Percentiles rank a stretch among this genome's conserved stretches.
Conservation (phyloP, 805 yeast genomes). For the Dipodascopsis tothii region DNA sequence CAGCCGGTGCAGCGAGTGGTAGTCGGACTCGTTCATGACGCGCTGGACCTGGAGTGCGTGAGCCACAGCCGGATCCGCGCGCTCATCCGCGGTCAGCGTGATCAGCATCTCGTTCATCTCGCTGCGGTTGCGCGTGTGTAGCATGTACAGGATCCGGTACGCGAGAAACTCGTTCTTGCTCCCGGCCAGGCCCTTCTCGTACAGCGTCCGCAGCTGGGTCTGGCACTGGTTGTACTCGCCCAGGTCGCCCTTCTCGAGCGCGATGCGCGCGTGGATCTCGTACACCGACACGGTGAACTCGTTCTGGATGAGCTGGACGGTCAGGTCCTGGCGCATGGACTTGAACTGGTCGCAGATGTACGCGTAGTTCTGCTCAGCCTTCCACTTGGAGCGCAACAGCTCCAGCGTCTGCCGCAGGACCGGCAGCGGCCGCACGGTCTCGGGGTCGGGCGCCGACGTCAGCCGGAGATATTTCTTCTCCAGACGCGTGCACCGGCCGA, state of each 20-base stretch:
- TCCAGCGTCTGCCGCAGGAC: constrained; percentile 54
- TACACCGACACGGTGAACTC: constrained; percentile 72
- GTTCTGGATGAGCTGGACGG: constrained; percentile 79
- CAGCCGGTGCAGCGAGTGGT: constrained; percentile 44
- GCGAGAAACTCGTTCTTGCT: constrained; percentile 57
- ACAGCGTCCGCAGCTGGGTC: constrained; percentile 63
- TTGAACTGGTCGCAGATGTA: constrained; percentile 86
- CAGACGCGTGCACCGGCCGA: constrained; percentile 58
- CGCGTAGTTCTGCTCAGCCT: constrained; percentile 50
- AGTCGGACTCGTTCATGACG: constrained; percentile 39
- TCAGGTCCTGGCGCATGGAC: constrained; percentile 84
- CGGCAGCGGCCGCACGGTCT: constrained; percentile 63
- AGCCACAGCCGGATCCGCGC: constrained; percentile 26
- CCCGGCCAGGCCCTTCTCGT: constrained; percentile 37
- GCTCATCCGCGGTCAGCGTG: constrained; percentile 25
- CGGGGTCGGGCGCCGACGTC: constrained; percentile 88
- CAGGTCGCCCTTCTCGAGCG: constrained; percentile 71
- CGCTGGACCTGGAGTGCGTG: constrained; percentile 37
- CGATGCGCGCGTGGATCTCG: constrained; percentile 80
- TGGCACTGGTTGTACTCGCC: constrained; percentile 96
- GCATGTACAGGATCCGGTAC: constrained; percentile 65
- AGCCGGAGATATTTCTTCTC: constrained; percentile 77
- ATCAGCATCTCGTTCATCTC: constrained; percentile 44
- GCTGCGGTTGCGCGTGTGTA: constrained; percentile 60
- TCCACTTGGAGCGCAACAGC: constrained; percentile 47